Evolutionary conservation across 2,329 filamentous ascomycete species (phyloP).

Genomic region (Fusarium virguliforme): DNA sequence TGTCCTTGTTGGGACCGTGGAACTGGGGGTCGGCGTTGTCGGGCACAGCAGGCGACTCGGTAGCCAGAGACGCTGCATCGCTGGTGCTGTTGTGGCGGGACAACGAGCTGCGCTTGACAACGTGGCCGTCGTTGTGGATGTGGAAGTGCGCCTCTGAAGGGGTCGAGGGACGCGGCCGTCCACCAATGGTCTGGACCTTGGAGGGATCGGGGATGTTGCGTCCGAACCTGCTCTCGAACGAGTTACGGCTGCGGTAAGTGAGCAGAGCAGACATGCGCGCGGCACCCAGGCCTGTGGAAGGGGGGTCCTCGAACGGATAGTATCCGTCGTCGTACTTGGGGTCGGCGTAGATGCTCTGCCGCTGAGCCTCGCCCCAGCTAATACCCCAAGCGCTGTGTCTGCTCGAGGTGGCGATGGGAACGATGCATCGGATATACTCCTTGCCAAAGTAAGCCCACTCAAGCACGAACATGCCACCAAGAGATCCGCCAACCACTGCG

Average conservation of each 20-base stretch:
- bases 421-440: conserved; percentile 84
- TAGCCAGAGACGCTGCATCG: conserved; percentile 51
- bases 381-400: conserved; percentile 92
- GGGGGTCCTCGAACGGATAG: conserved; percentile 89
- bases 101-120: conserved; percentile 68
- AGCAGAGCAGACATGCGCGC: conserved; percentile 97
- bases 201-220: conserved; percentile 91
- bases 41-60: conserved; percentile 47
- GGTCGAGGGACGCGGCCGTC: conserved; percentile 71
- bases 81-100: conserved; percentile 65
- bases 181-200: conserved; percentile 86
- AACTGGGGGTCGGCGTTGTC: conserved; percentile 75
- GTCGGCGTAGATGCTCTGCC: conserved; percentile 96
- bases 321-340: conserved; percentile 99
- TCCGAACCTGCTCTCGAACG: conserved; percentile 95
- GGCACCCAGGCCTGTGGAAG: conserved; percentile 87
- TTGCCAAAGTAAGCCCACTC: conserved; percentile 94
- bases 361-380: conserved; percentile 90
- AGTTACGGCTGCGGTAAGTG: conserved; percentile 96
- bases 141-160: conserved; percentile 82
- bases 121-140: conserved; percentile 88
- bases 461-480: conserved; percentile 91
- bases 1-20: conserved; percentile 72
- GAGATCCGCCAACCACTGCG: conserved; percentile 85
- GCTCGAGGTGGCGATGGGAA: conserved; percentile 88